These are phyloP conservation scores for Lobosporangium transversale DNA, from an alignment of 192 early-diverging fungal species.

Conservation along the genomic window DNA sequence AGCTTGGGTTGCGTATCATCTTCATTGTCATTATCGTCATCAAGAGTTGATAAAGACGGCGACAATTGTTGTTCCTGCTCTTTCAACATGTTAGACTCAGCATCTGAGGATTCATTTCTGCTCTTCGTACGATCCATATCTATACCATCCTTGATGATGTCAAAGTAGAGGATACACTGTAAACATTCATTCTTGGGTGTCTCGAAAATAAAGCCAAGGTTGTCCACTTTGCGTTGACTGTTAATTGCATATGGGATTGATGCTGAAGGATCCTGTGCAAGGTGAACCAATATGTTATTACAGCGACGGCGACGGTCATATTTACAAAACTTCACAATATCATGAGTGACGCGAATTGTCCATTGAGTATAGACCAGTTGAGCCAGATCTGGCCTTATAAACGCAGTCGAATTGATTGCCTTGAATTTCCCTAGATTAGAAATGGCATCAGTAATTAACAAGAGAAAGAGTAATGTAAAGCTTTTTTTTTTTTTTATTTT, in stretches of 20 bases:
- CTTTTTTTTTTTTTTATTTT: not conserved
- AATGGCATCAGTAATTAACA: not conserved
- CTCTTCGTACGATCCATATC: not conserved
- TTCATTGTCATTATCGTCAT: not conserved
- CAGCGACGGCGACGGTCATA: not conserved
- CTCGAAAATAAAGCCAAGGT: not conserved
- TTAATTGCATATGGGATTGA: too few species aligned
- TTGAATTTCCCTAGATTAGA: constrained; percentile 23
- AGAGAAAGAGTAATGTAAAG: not conserved
- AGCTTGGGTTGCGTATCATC: constrained; percentile 4
- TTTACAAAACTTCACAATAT: not conserved
- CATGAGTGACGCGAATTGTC: constrained; percentile 21
- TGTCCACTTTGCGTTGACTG: too few species aligned
- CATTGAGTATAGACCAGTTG: constrained; percentile 32
- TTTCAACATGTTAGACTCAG: not conserved
- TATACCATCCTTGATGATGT: too few species aligned
- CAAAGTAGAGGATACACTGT: constrained; percentile 25
- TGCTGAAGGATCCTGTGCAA: not conserved
- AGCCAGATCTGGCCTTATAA: constrained; percentile 26
- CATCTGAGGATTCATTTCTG: not conserved
- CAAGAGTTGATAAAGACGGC: too few species aligned
- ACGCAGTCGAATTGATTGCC: constrained; percentile 25
- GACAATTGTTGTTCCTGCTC: too few species aligned
- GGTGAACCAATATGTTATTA: too few species aligned
- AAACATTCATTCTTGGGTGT: not conserved